phyloP scores from a whole-genome alignment of 768 basidiomycete genomes.

The Jaapia argillacea region DNA sequence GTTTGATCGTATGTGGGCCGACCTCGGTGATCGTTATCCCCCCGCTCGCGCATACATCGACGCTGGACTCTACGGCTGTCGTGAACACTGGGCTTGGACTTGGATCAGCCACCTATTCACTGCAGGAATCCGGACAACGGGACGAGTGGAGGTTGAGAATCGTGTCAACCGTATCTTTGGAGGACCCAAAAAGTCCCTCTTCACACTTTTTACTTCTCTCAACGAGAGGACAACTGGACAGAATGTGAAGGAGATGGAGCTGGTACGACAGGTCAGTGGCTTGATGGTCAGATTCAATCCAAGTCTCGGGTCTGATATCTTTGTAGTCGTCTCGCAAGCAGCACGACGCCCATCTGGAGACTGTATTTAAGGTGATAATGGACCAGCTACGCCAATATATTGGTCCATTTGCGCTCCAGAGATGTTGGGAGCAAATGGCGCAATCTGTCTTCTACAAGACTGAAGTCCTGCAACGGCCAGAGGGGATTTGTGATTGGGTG shows the following conservation, averaged over 20 bases:
- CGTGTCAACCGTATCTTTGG: no score
- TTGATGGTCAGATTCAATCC: not conserved
- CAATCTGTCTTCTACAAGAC: slow-evolving; percentile 18
- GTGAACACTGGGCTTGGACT: not conserved
- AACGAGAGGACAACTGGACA: no score
- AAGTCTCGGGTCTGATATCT: not conserved
- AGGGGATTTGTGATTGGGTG: slow-evolving; percentile 19
- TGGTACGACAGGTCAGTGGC: not conserved
- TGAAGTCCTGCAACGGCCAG: slow-evolving; percentile 15
- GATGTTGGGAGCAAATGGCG: slow-evolving; percentile 21
- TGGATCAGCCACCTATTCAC: no score
- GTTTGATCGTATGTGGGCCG: slow-evolving; percentile 11
- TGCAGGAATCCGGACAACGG: no score
- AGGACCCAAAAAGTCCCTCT: no score
- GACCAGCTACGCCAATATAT: not conserved
- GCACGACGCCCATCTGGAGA: not conserved
- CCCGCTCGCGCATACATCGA: not conserved
- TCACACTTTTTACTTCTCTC: no score
- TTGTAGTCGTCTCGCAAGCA: not conserved
- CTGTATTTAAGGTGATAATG: not conserved
- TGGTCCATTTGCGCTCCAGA: slow-evolving; percentile 21
- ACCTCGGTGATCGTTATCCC: not conserved
- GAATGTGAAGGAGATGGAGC: no score
- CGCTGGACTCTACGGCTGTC: not conserved
- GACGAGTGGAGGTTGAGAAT: no score